Conservation (phyloP, 495 filamentous ascomycete genomes). For the Podospora conica region DNA sequence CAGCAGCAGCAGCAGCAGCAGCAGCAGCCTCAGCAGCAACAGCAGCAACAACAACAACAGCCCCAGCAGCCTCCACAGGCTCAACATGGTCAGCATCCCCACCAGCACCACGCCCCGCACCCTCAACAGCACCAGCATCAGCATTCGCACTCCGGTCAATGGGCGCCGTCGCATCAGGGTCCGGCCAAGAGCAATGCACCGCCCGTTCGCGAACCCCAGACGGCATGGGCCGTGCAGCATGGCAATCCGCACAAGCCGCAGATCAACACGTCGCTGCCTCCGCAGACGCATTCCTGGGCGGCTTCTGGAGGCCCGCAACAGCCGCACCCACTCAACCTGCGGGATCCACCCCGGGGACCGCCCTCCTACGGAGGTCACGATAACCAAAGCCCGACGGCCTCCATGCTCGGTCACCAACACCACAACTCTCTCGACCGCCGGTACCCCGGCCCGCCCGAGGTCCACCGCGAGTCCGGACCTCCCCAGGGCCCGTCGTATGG, state of each 20-base stretch:
- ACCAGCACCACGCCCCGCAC: slow-evolving; percentile 19
- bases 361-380: slow-evolving; percentile 25
- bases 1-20: slow-evolving; percentile 20
- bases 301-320: slow-evolving; percentile 28
- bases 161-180: slow-evolving; percentile 34
- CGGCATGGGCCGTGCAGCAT: slow-evolving; percentile 42
- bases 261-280: slow-evolving; percentile 32
- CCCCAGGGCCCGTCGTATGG: slow-evolving; percentile 30
- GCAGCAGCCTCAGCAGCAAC: slow-evolving; percentile 12
- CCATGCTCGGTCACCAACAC: slow-evolving; percentile 24
- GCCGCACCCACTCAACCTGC: slow-evolving; percentile 28
- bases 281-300: slow-evolving; percentile 35
- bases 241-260: slow-evolving; percentile 34
- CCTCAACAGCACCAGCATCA: slow-evolving; percentile 27
- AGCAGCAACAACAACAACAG: slow-evolving; percentile 16
- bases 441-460: slow-evolving; percentile 17
- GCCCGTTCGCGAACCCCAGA: slow-evolving; percentile 24
- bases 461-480: slow-evolving; percentile 14
- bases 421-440: slow-evolving; percentile 20
- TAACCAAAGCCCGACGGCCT: slow-evolving; percentile 20
- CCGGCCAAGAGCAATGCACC: slow-evolving; percentile 36
- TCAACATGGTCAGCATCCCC: slow-evolving; percentile 15
- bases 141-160: slow-evolving; percentile 24
- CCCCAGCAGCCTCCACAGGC: slow-evolving; percentile 13
- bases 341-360: slow-evolving; percentile 35